Percentiles rank a stretch among this genome's conserved stretches.
These are phyloP conservation scores for Rhizopogon sp. DNA, from an alignment of 768 basidiomycete species.

Conservation along the genomic window DNA sequence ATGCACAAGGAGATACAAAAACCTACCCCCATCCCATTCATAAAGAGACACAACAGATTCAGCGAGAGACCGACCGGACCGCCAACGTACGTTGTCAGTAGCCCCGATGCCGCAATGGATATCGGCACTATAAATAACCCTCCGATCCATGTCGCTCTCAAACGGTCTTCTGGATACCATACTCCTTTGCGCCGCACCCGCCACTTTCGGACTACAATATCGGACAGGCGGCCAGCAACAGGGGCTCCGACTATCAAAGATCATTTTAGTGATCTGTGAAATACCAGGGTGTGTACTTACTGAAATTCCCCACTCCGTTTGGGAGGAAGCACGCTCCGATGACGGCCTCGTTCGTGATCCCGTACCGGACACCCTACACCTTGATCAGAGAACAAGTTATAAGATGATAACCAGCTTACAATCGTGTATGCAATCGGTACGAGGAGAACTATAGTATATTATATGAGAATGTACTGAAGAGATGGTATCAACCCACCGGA, in stretches of 20 bases:
- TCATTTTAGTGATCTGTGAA: neutral
- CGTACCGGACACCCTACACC: slow-evolving; percentile 28
- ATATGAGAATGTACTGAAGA: neutral
- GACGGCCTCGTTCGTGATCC: slow-evolving; percentile 29
- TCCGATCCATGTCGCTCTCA: slow-evolving; percentile 42
- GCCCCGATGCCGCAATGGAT: slow-evolving; percentile 40
- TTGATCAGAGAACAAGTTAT: neutral
- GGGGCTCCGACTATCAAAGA: slow-evolving; percentile 51
- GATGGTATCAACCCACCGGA: no score
- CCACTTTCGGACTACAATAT: slow-evolving; percentile 41
- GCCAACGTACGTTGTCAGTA: slow-evolving; percentile 40
- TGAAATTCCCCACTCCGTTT: slow-evolving; percentile 28
- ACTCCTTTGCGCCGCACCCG: slow-evolving; percentile 40
- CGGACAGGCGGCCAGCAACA: slow-evolving; percentile 50
- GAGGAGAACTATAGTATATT: slow-evolving; percentile 17
- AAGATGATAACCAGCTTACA: slow-evolving; percentile 32
- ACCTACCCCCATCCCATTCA: slow-evolving; percentile 56
- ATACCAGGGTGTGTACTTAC: slow-evolving; percentile 14
- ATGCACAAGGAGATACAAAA: neutral
- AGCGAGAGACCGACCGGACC: slow-evolving; percentile 41
- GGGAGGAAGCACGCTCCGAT: slow-evolving; percentile 33
- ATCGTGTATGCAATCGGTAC: slow-evolving; percentile 55
- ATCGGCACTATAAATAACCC: slow-evolving; percentile 43
- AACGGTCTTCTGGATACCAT: slow-evolving; percentile 61
- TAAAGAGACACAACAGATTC: slow-evolving; percentile 47